These are phyloP conservation scores for Didymella sp. DNA, from an alignment of 2,329 filamentous ascomycete species.

Conservation along the genomic window DNA sequence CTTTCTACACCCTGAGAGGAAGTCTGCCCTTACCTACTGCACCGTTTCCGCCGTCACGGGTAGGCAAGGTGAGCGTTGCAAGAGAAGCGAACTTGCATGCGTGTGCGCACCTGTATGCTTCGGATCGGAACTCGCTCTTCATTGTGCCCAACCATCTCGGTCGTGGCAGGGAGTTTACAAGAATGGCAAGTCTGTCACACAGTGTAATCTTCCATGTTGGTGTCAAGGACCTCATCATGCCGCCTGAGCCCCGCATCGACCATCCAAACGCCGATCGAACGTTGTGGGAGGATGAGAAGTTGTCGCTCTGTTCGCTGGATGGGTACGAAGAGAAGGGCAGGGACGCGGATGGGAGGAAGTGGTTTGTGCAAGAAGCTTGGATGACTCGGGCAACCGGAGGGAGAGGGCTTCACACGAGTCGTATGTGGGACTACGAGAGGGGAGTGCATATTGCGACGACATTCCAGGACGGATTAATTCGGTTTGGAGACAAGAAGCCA, in stretches of 20 bases:
- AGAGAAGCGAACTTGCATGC: conserved; percentile 60
- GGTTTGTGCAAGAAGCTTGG: conserved; percentile 45
- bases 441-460: conserved; percentile 44
- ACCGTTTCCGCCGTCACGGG: conserved; percentile 28
- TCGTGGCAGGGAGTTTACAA: conserved; percentile 32
- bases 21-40: conserved; percentile 41
- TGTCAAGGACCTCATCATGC: conserved; percentile 34
- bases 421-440: conserved; percentile 41
- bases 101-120: conserved; percentile 64
- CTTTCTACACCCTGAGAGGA: conserved; percentile 43
- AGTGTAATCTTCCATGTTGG: conserved; percentile 46
- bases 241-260: conserved; percentile 30
- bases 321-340: conserved; percentile 16
- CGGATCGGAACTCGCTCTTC: conserved; percentile 63
- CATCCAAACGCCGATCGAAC: conserved; percentile 37
- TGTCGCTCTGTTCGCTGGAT: conserved; percentile 34
- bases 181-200: conserved; percentile 44
- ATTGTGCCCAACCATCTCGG: conserved; percentile 57
- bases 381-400: conserved; percentile 34
- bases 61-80: conserved; percentile 13
- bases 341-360: conserved; percentile 38
- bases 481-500: conserved; percentile 20
- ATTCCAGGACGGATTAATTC: conserved; percentile 44
- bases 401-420: conserved; percentile 37
- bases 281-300: conserved; percentile 29